These are phyloP conservation scores for Dactylellina cionopaga DNA, from an alignment of 2,329 filamentous ascomycete genomes.

Conservation along the genomic window DNA sequence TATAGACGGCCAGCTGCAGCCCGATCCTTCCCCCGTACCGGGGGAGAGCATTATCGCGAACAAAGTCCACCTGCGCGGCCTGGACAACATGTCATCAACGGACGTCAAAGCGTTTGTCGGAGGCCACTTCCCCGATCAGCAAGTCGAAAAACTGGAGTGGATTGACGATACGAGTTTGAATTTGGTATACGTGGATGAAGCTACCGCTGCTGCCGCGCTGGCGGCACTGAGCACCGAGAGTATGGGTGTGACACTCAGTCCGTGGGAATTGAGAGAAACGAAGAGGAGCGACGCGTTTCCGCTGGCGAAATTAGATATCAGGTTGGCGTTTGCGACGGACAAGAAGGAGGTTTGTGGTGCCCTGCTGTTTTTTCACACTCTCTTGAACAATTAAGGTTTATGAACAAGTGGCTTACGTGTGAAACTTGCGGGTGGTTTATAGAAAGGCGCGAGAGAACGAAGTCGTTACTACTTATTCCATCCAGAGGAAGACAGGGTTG, in stretches of 20 bases:
- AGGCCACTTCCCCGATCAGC: conserved; percentile 70
- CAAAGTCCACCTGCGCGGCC: conserved; percentile 84
- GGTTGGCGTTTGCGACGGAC: conserved; percentile 78
- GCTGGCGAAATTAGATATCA: conserved; percentile 75
- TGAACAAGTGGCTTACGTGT: conserved; percentile 1
- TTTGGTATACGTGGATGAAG: conserved; percentile 74
- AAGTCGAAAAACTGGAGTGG: conserved; percentile 80
- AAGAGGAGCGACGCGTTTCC: conserved; percentile 75
- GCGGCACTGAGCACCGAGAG: conserved; percentile 62
- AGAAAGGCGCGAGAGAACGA: conserved; percentile 76
- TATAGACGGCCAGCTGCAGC: background rate
- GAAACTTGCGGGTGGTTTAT: background rate
- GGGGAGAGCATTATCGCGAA: conserved; percentile 62
- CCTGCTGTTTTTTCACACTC: background rate
- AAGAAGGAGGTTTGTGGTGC: conserved; percentile 72
- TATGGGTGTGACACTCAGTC: conserved; percentile 61
- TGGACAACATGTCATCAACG: conserved; percentile 81
- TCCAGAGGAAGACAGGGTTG: conserved; percentile 85
- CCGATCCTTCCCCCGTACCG: background rate
- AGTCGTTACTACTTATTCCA: conserved; percentile 94
- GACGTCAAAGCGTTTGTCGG: conserved; percentile 80
- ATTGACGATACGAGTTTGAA: conserved; percentile 89
- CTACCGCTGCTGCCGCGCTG: conserved; percentile 68
- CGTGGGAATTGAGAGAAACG: conserved; percentile 73
- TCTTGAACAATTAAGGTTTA: background rate